Conservation (phyloP, 1,284 basidiomycete species). For the Cystobasidiaceae sp. region DNA sequence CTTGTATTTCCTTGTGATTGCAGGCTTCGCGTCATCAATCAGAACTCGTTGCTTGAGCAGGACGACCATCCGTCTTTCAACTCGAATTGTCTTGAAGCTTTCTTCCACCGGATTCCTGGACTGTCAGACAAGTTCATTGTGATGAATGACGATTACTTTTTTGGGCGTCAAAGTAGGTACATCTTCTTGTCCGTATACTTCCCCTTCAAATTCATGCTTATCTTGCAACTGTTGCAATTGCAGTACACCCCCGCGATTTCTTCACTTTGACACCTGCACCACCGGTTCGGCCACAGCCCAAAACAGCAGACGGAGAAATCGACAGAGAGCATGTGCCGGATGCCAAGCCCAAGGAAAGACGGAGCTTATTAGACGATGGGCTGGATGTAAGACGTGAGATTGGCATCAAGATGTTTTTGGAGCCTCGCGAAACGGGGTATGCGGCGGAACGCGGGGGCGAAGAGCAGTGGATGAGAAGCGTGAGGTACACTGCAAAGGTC, state of each 20-base stretch:
- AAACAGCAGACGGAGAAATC: neutral
- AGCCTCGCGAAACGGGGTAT: conserved; percentile 3
- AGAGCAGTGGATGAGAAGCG: conserved; percentile 3
- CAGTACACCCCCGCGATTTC: conserved; percentile 19
- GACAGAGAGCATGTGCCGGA: neutral
- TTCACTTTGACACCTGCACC: neutral
- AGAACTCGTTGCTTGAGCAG: neutral
- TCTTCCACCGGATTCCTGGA: conserved; percentile 12
- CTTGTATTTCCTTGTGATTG: too few relatives aligned
- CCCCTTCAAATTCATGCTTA: too few relatives aligned
- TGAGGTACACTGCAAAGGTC: conserved; percentile 8
- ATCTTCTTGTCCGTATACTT: too few relatives aligned
- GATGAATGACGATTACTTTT: conserved; percentile 24
- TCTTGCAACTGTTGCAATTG: too few relatives aligned
- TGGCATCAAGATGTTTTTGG: conserved; percentile 10
- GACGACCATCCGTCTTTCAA: conserved; percentile 18
- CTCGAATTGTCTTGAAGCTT: conserved; percentile 12
- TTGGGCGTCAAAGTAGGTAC: neutral
- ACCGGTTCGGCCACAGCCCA: neutral
- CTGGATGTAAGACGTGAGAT: too few relatives aligned
- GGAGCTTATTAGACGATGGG: neutral
- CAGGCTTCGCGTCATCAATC: conserved; percentile 17
- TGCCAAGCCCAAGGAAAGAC: too few relatives aligned
- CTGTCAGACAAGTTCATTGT: conserved; percentile 13
- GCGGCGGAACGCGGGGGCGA: conserved; percentile 2